These are phyloP conservation scores for Rhizopogon sp. DNA, from an alignment of 768 basidiomycete genomes.

Conservation along the genomic window DNA sequence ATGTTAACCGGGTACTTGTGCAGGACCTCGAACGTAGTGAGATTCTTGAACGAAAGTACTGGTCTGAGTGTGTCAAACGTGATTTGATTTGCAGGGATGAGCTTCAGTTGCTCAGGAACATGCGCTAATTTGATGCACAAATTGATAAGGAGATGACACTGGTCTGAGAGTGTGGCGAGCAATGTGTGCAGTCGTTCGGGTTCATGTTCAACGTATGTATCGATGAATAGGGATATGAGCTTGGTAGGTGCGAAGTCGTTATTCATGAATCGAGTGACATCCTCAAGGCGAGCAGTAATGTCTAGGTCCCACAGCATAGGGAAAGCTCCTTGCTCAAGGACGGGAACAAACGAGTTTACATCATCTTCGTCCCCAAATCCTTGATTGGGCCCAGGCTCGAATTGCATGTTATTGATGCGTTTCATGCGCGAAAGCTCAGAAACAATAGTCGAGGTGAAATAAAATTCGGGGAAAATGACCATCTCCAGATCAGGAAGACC, in stretches of 20 bases:
- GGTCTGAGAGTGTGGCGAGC: no score
- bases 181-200: constrained; percentile 5
- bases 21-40: constrained; percentile 15
- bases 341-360: no score
- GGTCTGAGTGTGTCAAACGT: constrained; percentile 32
- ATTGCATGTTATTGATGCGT: constrained; percentile 44
- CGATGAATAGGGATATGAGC: constrained; percentile 47
- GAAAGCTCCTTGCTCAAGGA: no score
- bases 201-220: constrained; percentile 37
- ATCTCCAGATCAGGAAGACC: constrained; percentile 40
- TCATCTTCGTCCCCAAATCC: no score
- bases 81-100: constrained; percentile 21
- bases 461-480: constrained; percentile 48
- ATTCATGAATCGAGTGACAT: no score
- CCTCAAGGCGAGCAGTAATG: no score
- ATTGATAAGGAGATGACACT: background rate
- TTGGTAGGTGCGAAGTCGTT: constrained; percentile 38
- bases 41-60: constrained; percentile 19
- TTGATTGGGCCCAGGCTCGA: constrained; percentile 35
- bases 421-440: constrained; percentile 40
- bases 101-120: constrained; percentile 5
- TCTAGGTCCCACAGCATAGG: no score
- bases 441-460: constrained; percentile 40
- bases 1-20: constrained; percentile 28
- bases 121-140: constrained; percentile 34